phyloP scores from a whole-genome alignment of 345 rosid genomes.

The Theobroma cacao region DNA sequence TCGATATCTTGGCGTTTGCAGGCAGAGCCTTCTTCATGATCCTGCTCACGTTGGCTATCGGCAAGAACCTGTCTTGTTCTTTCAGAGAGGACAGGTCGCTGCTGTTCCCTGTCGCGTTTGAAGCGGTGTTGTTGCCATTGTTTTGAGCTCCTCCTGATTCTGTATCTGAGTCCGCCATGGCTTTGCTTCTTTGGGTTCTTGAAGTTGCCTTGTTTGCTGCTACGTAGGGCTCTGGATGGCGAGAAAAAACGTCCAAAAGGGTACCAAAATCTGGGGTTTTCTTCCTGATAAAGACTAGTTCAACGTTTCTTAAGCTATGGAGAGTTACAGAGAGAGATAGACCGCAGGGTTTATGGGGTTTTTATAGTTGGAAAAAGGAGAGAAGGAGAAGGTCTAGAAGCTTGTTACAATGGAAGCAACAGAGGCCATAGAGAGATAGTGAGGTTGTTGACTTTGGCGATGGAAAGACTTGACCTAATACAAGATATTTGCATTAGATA shows the following conservation, averaged over 20 bases:
- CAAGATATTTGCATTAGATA: background rate
- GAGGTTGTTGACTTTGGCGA: background rate
- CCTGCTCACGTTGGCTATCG: constrained; percentile 61
- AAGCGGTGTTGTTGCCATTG: background rate
- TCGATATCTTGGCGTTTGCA: constrained; percentile 60
- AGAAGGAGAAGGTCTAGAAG: background rate
- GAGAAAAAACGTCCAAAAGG: background rate
- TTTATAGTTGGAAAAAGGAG: background rate
- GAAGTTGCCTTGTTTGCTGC: no score
- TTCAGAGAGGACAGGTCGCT: constrained; percentile 28
- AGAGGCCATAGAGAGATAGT: background rate
- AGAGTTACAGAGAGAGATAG: background rate
- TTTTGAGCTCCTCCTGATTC: constrained; percentile 41
- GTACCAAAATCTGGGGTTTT: background rate
- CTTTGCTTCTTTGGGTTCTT: no score
- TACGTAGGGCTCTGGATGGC: background rate
- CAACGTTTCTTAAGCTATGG: background rate
- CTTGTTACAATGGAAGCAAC: background rate
- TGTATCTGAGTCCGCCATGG: constrained; percentile 59
- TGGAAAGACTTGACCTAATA: background rate
- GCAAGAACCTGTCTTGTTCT: constrained; percentile 55
- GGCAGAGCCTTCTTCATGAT: constrained; percentile 62
- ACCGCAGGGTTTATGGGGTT: background rate
- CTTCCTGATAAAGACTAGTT: background rate
- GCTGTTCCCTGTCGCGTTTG: constrained; percentile 23